Evolutionary conservation across 306 rosid genomes (phyloP), one percentile per base, ranked within the genome.

Genomic region (Casuarina equisetifolia): DNA sequence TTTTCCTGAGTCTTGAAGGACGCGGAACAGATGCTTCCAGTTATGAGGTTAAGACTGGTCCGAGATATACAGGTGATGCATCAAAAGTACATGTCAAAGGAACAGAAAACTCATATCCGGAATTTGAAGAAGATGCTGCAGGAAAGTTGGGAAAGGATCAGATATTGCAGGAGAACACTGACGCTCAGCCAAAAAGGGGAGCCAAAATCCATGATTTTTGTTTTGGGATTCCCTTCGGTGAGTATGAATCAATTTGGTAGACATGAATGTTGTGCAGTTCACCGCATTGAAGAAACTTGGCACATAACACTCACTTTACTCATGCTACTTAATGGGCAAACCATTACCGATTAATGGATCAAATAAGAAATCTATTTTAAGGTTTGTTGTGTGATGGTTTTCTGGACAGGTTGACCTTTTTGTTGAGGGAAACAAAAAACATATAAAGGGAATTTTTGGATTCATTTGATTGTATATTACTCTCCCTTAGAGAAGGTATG

Each of bases 171-270:
- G 90, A 77, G 80, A 35, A 62, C 17, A 79, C 15, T 74, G 85
- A 55, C 36, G 46, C 39, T 77, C 85, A 85, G 66, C 89, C 57
- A 45, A 83, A 84, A 83, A 75, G 77, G 49, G 75, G 88, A 17
- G 97, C 97, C 3, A 92, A 89, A 85, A 85, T 94, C 75, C 98
- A 94, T 84, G 98, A 94, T 82, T 94, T 94, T 80, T 94, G 98
- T 85, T 94, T 94, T 16, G 98, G 97, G 73, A 92, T 94, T 82
- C 98, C 98, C 52, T 94, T 89, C 75, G 98, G 98, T 89, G 70
- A 84, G 90, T 83, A 73, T 78, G 74, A 61, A 74, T 50, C 25
- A 55, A 55, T 78, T 81, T 69, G 78, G 43, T 10, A 17, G 42
- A 42, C 25, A 67, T 35, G 15, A 40, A 5, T 15, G 9, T 42